Evolutionary conservation across 2,329 filamentous ascomycete genomes (phyloP).

Genomic region (Dactylellina drechsleri): DNA sequence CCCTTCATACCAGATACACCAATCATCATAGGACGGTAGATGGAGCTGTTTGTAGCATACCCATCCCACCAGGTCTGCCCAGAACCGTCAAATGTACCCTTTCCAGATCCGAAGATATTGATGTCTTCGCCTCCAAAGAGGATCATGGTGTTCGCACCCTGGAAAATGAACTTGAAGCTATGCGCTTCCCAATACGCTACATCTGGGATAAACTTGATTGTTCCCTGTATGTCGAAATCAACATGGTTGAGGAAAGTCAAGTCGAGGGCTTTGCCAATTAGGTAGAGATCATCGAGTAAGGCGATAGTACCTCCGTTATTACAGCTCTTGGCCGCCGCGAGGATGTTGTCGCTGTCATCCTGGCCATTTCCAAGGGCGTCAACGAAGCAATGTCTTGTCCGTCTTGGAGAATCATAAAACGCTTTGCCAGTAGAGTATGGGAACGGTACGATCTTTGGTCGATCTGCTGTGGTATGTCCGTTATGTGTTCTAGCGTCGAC

Average conservation of each 20-base stretch:
- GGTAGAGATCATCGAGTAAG: slow-evolving; percentile 69
- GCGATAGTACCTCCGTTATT: slow-evolving; percentile 73
- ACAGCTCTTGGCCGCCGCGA: slow-evolving; percentile 69
- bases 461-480: slow-evolving; percentile 31
- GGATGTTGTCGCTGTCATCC: slow-evolving; percentile 67
- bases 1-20: slow-evolving; percentile 69
- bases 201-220: slow-evolving; percentile 36
- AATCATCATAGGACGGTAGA: slow-evolving; percentile 70
- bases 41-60: slow-evolving; percentile 66
- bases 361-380: slow-evolving; percentile 38
- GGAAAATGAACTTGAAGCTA: slow-evolving; percentile 61
- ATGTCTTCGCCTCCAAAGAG: slow-evolving; percentile 73
- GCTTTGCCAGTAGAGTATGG: slow-evolving; percentile 43
- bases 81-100: slow-evolving; percentile 68
- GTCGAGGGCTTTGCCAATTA: slow-evolving; percentile 72
- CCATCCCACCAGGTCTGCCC: slow-evolving; percentile 74
- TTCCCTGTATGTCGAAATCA: slow-evolving; percentile 67
- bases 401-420: slow-evolving; percentile 24
- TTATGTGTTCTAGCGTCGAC: slow-evolving; percentile 29
- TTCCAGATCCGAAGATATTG: slow-evolving; percentile 67
- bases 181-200: slow-evolving; percentile 36
- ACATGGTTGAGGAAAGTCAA: slow-evolving; percentile 70
- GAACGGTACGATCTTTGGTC: slow-evolving; percentile 37
- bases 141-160: slow-evolving; percentile 75
- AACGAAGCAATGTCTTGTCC: slow-evolving; percentile 42